Percentiles rank a stretch among this genome's conserved stretches.
Conservation (phyloP, 805 yeast genomes). For the Ogataea degrootiae region DNA sequence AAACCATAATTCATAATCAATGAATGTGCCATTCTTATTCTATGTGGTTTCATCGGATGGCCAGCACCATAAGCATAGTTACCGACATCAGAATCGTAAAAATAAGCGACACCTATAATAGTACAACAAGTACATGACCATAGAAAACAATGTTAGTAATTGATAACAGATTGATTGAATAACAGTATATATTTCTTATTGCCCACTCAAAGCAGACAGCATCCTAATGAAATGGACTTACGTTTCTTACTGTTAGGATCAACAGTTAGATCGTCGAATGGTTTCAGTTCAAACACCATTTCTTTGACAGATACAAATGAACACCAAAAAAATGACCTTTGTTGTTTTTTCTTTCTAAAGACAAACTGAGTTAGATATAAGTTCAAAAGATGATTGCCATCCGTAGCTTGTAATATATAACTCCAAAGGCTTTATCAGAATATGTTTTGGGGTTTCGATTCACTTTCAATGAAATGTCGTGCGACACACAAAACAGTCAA, state of each 20-base stretch:
- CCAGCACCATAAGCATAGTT: conserved; percentile 98
- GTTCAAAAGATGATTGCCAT: too few species aligned
- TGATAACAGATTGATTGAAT: too few species aligned
- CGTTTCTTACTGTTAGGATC: conserved; percentile 49
- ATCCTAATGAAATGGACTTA: conserved; percentile 14
- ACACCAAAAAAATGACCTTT: neutral
- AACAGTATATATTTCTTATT: too few species aligned
- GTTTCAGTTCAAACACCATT: conserved; percentile 48
- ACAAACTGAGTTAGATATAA: too few species aligned
- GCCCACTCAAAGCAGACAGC: neutral
- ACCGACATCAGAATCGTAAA: conserved; percentile 90
- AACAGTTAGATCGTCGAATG: conserved; percentile 59
- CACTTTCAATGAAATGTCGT: too few species aligned
- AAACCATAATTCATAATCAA: conserved; percentile 95
- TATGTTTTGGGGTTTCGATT: too few species aligned
- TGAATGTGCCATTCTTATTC: conserved; percentile 98
- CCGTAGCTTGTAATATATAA: too few species aligned
- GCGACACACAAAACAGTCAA: too few species aligned
- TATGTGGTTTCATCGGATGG: conserved; percentile 98
- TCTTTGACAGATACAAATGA: neutral
- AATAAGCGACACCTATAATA: conserved; percentile 58
- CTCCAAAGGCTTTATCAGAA: too few species aligned
- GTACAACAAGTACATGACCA: too few species aligned
- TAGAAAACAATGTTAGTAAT: conserved; percentile 1
- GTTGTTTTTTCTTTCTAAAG: too few species aligned